Evolutionary conservation across 2,329 filamentous ascomycete species (phyloP), one percentile per base, ranked within the genome.

Genomic region (Alternaria sp.): DNA sequence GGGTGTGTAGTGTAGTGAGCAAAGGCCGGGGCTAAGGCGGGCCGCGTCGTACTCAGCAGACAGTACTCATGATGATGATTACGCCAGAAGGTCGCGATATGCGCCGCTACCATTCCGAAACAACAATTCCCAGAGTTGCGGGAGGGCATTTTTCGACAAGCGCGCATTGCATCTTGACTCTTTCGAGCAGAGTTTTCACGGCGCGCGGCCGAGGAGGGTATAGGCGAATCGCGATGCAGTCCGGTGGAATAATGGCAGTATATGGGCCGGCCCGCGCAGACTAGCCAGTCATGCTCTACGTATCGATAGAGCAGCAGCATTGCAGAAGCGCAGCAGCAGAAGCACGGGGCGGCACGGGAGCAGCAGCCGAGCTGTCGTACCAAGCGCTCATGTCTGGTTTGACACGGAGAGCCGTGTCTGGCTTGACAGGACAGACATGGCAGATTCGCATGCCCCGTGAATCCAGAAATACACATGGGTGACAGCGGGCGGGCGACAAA

Each of bases 251-350:
- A 59, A 25, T 71, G 53, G 69, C 62, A 67, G 54, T 57, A 64
- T 62, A 72, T 60, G 74, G 73, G 66, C 70, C 74, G 74, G 73
- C 64, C 74, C 74, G 74, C 74, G 58, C 51, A 68, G 64, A 64
- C 69, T 69, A 72, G 61, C 70, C 64, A 66, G 65, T 61, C 58
- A 64, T 34, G 59, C 44, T 45, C 43, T 57, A 55, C 45, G 59
- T 68, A 67, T 70, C 67, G 71, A 69, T 69, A 67, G 60, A 56
- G 59, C 41, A 40, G 28, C 43, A 49, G 60, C 22, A 27, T 36
- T 32, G 34, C 36, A 54, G 32, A 20, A 44, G 55, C 32, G 41
- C 36, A 38, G 36, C 27, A 34, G 38, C 34, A 53, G 46, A 28
- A 40, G 46, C 45, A 60, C 38, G 38, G 56, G 53, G 68, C 65